Evolutionary conservation across 345 rosid species (phyloP).

Genomic region (Eucalyptus pumila): DNA sequence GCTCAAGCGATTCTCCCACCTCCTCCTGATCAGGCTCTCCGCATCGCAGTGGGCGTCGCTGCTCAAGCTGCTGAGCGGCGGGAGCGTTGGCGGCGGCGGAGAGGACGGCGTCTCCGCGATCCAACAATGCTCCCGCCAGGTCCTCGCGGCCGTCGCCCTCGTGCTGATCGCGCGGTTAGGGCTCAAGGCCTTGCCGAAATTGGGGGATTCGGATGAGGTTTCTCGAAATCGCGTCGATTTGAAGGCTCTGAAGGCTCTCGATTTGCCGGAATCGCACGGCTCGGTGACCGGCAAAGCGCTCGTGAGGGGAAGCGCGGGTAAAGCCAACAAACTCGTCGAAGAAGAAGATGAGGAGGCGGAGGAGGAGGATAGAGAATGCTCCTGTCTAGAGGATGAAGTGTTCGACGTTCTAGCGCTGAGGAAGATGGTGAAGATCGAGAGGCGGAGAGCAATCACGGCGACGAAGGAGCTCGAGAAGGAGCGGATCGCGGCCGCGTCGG

Average conservation of each 20-base stretch:
- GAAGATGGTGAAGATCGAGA: constrained; percentile 49
- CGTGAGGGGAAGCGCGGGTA: background rate
- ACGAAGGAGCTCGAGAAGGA: constrained; percentile 60
- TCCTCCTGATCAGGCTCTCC: background rate
- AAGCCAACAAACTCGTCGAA: background rate
- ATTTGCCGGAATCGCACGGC: background rate
- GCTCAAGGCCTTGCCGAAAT: constrained; percentile 8
- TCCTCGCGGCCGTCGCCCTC: constrained; percentile 9
- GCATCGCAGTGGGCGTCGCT: constrained; percentile 5
- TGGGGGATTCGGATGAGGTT: background rate
- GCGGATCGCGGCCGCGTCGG: constrained; percentile 60
- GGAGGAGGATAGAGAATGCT: constrained; percentile 6
- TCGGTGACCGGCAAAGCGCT: background rate
- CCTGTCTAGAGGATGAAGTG: constrained; percentile 34
- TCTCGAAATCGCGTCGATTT: background rate
- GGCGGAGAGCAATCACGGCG: constrained; percentile 26
- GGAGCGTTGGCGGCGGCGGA: background rate
- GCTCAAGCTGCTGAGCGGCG: constrained; percentile 8
- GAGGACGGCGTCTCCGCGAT: background rate
- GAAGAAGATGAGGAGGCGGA: constrained; percentile 3
- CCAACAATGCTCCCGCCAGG: background rate
- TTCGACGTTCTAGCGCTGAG: constrained; percentile 38
- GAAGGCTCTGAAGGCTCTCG: constrained; percentile 2
- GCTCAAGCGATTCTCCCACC: constrained; percentile 1
- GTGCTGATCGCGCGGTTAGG: constrained; percentile 23